These are phyloP conservation scores for Acanthamoeba lugdunensis DNA, from an alignment of 208 protist genomes.

Conservation along the genomic window DNA sequence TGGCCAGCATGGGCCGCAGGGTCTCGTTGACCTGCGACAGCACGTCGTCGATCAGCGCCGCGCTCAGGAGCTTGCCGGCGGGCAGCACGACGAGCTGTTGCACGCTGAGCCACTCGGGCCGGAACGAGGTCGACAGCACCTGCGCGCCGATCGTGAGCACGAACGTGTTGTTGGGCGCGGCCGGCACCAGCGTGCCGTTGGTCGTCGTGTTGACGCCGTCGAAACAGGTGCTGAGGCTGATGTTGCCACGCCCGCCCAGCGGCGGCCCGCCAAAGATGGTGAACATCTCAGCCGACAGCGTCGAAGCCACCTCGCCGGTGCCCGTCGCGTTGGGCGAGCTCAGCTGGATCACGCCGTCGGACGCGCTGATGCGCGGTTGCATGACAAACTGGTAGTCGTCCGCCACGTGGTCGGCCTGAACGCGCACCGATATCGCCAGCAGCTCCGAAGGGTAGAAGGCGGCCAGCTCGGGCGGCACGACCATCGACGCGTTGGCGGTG, in stretches of 20 bases:
- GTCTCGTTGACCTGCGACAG: slow-evolving; percentile 14
- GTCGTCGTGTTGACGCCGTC: background rate
- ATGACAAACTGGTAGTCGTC: background rate
- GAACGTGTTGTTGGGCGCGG: slow-evolving; percentile 59
- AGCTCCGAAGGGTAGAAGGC: background rate
- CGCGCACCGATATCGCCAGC: background rate
- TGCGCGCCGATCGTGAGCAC: slow-evolving; percentile 35
- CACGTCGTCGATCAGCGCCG: slow-evolving; percentile 12
- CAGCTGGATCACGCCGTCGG: background rate
- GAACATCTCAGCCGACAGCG: background rate
- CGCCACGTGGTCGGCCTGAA: background rate
- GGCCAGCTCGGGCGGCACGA: slow-evolving; percentile 40
- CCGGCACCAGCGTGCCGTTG: slow-evolving; percentile 26
- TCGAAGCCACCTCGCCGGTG: background rate
- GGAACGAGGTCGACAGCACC: background rate
- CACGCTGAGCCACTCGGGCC: background rate
- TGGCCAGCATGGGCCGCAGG: slow-evolving; percentile 17
- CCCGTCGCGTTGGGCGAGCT: background rate
- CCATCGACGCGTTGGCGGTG: background rate
- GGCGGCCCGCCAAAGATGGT: slow-evolving; percentile 42
- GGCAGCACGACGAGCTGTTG: slow-evolving; percentile 1
- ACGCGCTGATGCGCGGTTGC: background rate
- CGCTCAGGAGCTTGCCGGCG: slow-evolving; percentile 46
- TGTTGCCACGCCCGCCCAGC: slow-evolving; percentile 55
- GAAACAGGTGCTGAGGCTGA: slow-evolving; percentile 33